Evolutionary conservation across 768 basidiomycete species (phyloP).

Genomic region (Suillus lakei): DNA sequence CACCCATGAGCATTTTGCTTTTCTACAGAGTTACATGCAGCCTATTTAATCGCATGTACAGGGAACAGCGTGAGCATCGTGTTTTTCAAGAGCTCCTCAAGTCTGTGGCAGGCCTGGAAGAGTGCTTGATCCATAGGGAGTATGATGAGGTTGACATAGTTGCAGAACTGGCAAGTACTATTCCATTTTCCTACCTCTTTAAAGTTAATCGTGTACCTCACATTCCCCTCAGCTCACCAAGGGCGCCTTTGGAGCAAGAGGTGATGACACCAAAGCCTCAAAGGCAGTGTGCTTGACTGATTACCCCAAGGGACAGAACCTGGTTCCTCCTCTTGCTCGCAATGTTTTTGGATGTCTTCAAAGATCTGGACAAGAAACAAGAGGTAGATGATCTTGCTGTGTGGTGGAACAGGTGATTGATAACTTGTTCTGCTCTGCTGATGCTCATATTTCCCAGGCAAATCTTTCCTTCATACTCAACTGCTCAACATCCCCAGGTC

Average conservation of each 20-base stretch:
- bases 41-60: neutral
- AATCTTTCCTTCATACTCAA: too few species aligned
- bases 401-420: slow-evolving; percentile 25
- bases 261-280: slow-evolving; percentile 20
- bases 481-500: too few species aligned
- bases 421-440: too few species aligned
- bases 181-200: too few species aligned
- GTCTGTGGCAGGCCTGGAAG: slow-evolving; percentile 20
- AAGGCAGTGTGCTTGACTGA: slow-evolving; percentile 28
- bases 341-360: slow-evolving; percentile 24
- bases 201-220: too few species aligned
- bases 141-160: slow-evolving; percentile 20
- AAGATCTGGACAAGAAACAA: slow-evolving; percentile 23
- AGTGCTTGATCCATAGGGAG: slow-evolving; percentile 15
- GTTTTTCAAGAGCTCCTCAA: slow-evolving; percentile 20
- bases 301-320: slow-evolving; percentile 21
- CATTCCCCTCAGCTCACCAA: slow-evolving; percentile 25
- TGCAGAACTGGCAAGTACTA: slow-evolving; percentile 20
- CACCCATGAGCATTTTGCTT: slow-evolving; percentile 1
- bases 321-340: slow-evolving; percentile 9
- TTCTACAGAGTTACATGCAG: neutral
- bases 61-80: slow-evolving; percentile 18
- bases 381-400: slow-evolving; percentile 21
- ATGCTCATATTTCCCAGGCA: too few species aligned
- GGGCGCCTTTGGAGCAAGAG: slow-evolving; percentile 23